Base-by-base conservation (phyloP, 345 rosid genomes). In the Cardamine resedifolia region DNA sequence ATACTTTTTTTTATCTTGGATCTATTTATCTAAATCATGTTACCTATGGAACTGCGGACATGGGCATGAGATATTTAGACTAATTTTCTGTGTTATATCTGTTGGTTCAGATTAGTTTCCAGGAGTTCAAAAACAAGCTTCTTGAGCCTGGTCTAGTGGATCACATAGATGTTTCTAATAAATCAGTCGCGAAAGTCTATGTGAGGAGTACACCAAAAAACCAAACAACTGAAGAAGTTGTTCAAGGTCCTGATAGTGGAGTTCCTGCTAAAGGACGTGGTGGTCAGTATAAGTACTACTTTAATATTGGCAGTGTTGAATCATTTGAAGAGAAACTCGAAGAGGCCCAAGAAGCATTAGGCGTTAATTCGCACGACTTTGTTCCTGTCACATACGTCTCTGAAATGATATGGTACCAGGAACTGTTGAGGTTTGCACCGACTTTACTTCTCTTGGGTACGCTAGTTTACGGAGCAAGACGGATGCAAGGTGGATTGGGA, bases 81-180 rank as follows among this genome's bases (percentile, higher is more conserved):
- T 76, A 20, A 55, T 39, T 50, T 2, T 55, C 43, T 0, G 4
- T 52, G 23, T 26, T 49, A n/a, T 30, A 21, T 39, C 3, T 50
- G 20, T 30, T 72, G 30, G 72, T 77, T 66, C 89, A 94, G 99
- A 89, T 94, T 79, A 91, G 96, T 65, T 94, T 94, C 87, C 99
- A 94, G 75, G 99, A 91, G 80, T 91, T 91, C 84, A 89, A 87
- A 76, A 91, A 92, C 81, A 87, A 88, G 88, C 88, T 91, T 53
- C 90, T 94, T 52, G 96, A 91, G 78, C 90, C 90, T 33, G 97
- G 96, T 72, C 62, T 91, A 78, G 99, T 94, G 71, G 97, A 94
- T 84, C 96, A 74, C 81, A 85, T 94, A 30, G 93, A 89, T 78
- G 88, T 94, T 70, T 84, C 96, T 34, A 88, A 91, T 64, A 91